phyloP scores from a whole-genome alignment of 345 rosid genomes.

The Aurinia saxatilis region DNA sequence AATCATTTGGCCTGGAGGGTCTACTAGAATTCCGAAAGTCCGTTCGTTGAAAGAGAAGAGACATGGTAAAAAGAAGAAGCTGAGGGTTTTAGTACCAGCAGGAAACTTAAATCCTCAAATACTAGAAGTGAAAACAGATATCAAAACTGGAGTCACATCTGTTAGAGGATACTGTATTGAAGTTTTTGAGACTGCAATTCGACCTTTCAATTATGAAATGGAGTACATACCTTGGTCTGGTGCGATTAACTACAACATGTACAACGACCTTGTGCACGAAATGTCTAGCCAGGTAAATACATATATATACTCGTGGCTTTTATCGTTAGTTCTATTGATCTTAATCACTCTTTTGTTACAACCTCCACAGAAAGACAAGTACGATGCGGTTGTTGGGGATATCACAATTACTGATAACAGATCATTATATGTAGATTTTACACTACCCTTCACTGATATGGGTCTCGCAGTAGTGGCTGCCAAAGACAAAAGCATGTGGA shows the following conservation, averaged over 20 bases:
- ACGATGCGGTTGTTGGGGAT: constrained; percentile 43
- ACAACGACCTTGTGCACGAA: constrained; percentile 13
- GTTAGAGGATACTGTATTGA: constrained; percentile 31
- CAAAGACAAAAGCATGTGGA: constrained; percentile 22
- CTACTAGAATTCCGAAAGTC: constrained; percentile 8
- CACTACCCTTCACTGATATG: constrained; percentile 33
- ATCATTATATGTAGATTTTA: constrained; percentile 37
- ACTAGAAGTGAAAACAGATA: constrained; percentile 6
- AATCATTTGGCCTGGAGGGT: constrained; percentile 35
- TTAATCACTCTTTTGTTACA: neutral
- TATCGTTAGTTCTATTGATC: neutral
- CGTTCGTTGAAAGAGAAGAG: neutral
- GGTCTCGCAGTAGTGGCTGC: constrained; percentile 20
- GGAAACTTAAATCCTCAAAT: neutral
- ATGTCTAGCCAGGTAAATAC: constrained; percentile 24
- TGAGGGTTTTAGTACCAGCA: constrained; percentile 25
- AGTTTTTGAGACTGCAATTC: constrained; percentile 24
- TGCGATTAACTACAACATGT: neutral
- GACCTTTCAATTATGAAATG: constrained; percentile 13
- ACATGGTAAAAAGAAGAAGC: neutral
- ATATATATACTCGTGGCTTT: neutral
- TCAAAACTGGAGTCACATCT: neutral
- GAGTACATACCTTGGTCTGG: constrained; percentile 27
- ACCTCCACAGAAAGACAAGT: constrained; percentile 25
- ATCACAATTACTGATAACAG: constrained; percentile 34